Base-by-base conservation (phyloP, 164 flowering plant species). In the Macadamia tetraphylla region DNA sequence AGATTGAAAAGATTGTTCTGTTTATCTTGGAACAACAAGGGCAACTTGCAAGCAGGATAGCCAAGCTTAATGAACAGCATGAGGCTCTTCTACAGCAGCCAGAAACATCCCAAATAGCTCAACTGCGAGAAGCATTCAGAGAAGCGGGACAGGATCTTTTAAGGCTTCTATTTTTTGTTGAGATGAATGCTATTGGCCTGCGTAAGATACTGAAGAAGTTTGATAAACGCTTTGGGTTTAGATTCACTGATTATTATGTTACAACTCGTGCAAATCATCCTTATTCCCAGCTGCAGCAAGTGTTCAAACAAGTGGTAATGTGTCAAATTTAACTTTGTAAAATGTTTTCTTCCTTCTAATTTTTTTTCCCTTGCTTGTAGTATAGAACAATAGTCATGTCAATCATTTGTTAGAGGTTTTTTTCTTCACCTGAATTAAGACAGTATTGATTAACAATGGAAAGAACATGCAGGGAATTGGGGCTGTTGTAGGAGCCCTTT, bases 221-320 rank as follows among this genome's bases (percentile, higher is more conserved):
- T 62, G 97, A 90, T 65, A 90, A 90, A 74, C 87, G 92, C 49
- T 84, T 87, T 73, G 89, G 90, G 60, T 87, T 84, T 73, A 81
- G 73, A 72, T 90, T 90, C 75, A 86, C 90, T 6, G 82, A 90
- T 71, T 85, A 88, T 72, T 90, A 87, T 76, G 94, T 88, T 65
- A 86, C 82, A 66, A 87, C 94, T 72, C 94, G 94, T 68, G 81
- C 97, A 46, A 83, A 87, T 76, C 97, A 88, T 78, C 91, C 97
- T 52, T 88, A 90, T 67, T 88, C 94, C 10, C 89, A 83, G 79
- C 81, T 88, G 13, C 82, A 74, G 58, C 93, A 90, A 82, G 87
- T 88, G 58, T 85, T 89, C 78, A 85, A 80, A 79, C 88, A 85
- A 68, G 88, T 85, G 88, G 88, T 85, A 83, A 66, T 57, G 42